These are phyloP conservation scores for Ascoidea asiatica DNA, from an alignment of 805 yeast species.

Conservation along the genomic window DNA sequence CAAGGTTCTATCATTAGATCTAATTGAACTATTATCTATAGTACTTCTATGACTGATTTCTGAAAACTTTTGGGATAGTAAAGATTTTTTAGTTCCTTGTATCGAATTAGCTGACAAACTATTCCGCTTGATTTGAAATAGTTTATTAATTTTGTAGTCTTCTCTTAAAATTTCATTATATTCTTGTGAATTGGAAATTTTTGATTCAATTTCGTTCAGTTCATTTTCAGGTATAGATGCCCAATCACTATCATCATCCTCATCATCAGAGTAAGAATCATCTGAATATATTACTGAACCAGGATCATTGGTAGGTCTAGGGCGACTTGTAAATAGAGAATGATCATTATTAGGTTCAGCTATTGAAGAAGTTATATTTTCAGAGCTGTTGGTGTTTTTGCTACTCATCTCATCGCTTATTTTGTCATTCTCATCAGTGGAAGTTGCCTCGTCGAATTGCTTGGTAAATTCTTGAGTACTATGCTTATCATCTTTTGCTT, in stretches of 20 bases:
- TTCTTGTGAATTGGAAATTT: too few relatives aligned
- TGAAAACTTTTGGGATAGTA: not conserved
- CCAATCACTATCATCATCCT: not conserved
- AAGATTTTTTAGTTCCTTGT: not conserved
- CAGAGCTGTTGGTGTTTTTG: not conserved
- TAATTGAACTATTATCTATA: not conserved
- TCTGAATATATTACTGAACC: not conserved
- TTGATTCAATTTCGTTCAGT: not conserved
- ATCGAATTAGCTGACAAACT: not conserved
- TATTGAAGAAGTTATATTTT: not conserved
- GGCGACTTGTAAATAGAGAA: not conserved
- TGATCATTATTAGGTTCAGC: too few relatives aligned
- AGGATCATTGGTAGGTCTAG: not conserved
- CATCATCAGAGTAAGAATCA: not conserved
- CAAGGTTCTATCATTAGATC: not conserved
- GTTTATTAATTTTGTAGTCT: too few relatives aligned
- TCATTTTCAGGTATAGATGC: not conserved
- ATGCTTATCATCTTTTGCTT: not conserved
- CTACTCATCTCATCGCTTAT: not conserved
- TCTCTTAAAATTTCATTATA: too few relatives aligned
- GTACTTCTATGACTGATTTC: not conserved
- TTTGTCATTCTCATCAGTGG: not conserved
- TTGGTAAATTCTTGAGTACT: not conserved
- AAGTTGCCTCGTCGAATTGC: not conserved
- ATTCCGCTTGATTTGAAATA: too few relatives aligned